Evolutionary conservation across 1,284 basidiomycete genomes (phyloP), one percentile per base, ranked within the genome.

Genomic region (Boletellus sp.): DNA sequence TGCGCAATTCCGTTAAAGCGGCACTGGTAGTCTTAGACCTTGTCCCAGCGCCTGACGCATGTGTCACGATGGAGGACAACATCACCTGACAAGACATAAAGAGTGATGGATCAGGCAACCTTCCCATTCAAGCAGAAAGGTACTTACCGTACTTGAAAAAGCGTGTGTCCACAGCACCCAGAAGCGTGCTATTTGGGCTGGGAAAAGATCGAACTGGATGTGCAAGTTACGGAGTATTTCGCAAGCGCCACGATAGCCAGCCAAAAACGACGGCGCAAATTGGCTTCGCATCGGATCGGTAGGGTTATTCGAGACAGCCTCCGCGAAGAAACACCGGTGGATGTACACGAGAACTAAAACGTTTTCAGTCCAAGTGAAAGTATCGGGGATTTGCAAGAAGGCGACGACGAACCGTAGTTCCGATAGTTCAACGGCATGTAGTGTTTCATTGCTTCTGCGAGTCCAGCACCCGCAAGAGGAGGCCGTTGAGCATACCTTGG

Each of bases 131-230:
- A 22, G 10, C 35, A 32, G 35, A 15, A 33, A 45, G 39, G 38
- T 35, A 67, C 77, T 51, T 57, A 85, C 83, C 52, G 82, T 69
- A 16, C 81, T 76, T 21, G 81, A 83, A 59, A 86, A 86, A 2
- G 77, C 79, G 63, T 86, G 82, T 2, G 83, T 85, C 84, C 84
- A 86, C 28, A 85, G 61, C 18, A 82, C 79, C 81, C 83, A 86
- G 59, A 82, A 83, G 22, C 82, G 71, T 22, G 82, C 76, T 50
- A 83, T 78, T 53, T 82, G 77, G n/a, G 70, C 69, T 2, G 85
- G 82, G 60, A 82, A 83, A 53, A 76, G 53, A 8, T 63, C 61
- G 57, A 85, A 86, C 54, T 82, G 79, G 40, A 71, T 60, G 30
- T 73, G 74, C 46, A 86, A 58, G 8, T 74, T 76, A 12, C 60